phyloP scores from a whole-genome alignment of 805 yeast species.

The Priceomyces castillae region DNA sequence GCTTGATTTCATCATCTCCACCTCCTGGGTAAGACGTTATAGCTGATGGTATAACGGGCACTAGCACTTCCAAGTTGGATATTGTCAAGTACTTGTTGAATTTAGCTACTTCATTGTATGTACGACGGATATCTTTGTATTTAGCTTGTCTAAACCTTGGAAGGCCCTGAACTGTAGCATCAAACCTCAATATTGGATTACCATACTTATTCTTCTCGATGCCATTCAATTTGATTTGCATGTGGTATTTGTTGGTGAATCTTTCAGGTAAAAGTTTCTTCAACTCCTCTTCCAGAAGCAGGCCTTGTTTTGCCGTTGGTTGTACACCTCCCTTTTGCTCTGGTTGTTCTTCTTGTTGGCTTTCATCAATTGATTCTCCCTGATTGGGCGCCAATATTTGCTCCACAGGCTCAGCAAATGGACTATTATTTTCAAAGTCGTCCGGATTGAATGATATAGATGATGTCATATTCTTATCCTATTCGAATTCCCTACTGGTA shows the following conservation, averaged over 20 bases:
- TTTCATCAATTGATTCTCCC: slow-evolving; percentile 10
- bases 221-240: slow-evolving; percentile 58
- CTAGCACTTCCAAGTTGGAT: slow-evolving; percentile 88
- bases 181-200: slow-evolving; percentile 78
- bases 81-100: slow-evolving; percentile 75
- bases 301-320: slow-evolving; percentile 1
- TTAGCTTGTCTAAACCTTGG: slow-evolving; percentile 70
- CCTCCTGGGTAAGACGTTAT: slow-evolving; percentile 78
- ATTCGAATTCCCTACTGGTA: background rate
- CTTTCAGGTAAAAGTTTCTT: slow-evolving; percentile 51
- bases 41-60: slow-evolving; percentile 81
- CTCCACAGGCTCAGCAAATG: slow-evolving; percentile 34
- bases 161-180: slow-evolving; percentile 49
- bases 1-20: slow-evolving; percentile 72
- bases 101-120: slow-evolving; percentile 71
- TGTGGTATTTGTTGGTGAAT: slow-evolving; percentile 36
- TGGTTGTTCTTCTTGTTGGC: slow-evolving; percentile 5
- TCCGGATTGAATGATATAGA: slow-evolving; percentile 47
- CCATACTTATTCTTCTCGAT: slow-evolving; percentile 72
- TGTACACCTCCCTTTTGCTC: slow-evolving; percentile 2
- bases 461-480: slow-evolving; percentile 32
- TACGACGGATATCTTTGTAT: slow-evolving; percentile 75
- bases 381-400: slow-evolving; percentile 8
- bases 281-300: slow-evolving; percentile 40
- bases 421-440: slow-evolving; percentile 44